These are phyloP conservation scores for Ceratocystis alfenasii DNA, from an alignment of 2,329 filamentous ascomycete genomes.

Conservation along the genomic window DNA sequence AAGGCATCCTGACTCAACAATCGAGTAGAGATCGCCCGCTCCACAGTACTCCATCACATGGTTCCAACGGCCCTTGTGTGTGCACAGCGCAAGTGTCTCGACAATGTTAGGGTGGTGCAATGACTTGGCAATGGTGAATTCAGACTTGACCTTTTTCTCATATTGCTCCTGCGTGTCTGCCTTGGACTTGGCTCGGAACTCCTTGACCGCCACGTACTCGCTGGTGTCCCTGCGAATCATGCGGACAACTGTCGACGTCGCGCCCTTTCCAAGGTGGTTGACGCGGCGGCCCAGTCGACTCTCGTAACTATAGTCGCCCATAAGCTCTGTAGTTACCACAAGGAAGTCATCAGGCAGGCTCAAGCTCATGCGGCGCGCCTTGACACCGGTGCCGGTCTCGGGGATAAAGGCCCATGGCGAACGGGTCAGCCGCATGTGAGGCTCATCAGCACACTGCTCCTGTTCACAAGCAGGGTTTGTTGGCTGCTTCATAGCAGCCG, in stretches of 20 bases:
- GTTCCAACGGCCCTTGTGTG: conserved; percentile 64
- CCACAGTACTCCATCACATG: conserved; percentile 90
- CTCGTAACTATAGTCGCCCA: conserved; percentile 57
- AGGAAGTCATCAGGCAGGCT: conserved; percentile 62
- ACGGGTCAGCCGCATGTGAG: conserved; percentile 30
- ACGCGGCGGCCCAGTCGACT: conserved; percentile 60
- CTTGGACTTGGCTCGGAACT: conserved; percentile 62
- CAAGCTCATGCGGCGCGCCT: conserved; percentile 64
- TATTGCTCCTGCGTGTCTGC: conserved; percentile 64
- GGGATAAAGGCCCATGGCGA: conserved; percentile 51
- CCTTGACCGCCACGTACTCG: conserved; percentile 73
- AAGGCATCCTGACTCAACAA: conserved; percentile 62
- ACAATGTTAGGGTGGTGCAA: conserved; percentile 80
- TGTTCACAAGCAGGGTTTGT: not conserved
- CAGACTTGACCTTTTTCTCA: conserved; percentile 79
- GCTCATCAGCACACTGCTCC: conserved; percentile 7
- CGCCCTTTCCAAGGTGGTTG: conserved; percentile 68
- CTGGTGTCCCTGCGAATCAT: conserved; percentile 59
- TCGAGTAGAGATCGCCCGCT: conserved; percentile 64
- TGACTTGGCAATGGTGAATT: conserved; percentile 78
- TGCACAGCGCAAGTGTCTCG: conserved; percentile 64
- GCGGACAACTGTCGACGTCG: conserved; percentile 68
- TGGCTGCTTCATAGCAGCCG: not conserved
- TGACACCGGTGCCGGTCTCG: conserved; percentile 60
- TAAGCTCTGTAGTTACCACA: conserved; percentile 57